Conservation (phyloP, 352 stramenopile species). For the Thalassiosira hispida region DNA sequence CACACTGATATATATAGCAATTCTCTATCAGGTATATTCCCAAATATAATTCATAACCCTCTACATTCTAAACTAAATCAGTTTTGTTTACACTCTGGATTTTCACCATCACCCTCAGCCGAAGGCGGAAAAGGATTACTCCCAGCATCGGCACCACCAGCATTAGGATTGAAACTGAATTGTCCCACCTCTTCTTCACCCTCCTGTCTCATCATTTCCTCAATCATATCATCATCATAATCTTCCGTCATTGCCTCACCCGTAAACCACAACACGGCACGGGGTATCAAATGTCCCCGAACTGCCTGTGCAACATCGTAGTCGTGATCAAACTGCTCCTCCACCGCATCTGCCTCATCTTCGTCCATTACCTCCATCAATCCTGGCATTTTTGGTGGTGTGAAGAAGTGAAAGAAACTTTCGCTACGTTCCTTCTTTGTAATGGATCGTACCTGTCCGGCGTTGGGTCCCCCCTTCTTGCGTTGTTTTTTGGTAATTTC, state of each 20-base stretch:
- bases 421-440: constrained; percentile 72
- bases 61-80: constrained; percentile 13
- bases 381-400: constrained; percentile 62
- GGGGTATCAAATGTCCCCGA: constrained; percentile 82
- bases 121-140: constrained; percentile 25
- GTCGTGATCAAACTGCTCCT: constrained; percentile 81
- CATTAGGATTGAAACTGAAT: constrained; percentile 27
- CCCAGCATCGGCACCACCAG: not conserved
- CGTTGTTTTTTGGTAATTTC: constrained; percentile 81
- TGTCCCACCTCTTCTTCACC: constrained; percentile 1
- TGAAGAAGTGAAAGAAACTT: constrained; percentile 84
- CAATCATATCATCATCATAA: constrained; percentile 53
- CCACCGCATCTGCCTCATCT: constrained; percentile 77
- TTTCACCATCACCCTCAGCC: constrained; percentile 29
- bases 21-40: too few species aligned
- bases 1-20: too few species aligned
- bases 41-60: too few species aligned
- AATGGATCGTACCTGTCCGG: constrained; percentile 76
- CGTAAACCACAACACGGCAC: constrained; percentile 87
- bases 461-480: constrained; percentile 72
- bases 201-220: constrained; percentile 51
- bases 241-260: constrained; percentile 73
- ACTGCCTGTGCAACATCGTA: constrained; percentile 86
- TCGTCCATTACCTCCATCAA: constrained; percentile 81
- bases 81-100: constrained; percentile 55